Conservation (phyloP, 2,329 filamentous ascomycete genomes). For the Colletotrichum limetticola region DNA sequence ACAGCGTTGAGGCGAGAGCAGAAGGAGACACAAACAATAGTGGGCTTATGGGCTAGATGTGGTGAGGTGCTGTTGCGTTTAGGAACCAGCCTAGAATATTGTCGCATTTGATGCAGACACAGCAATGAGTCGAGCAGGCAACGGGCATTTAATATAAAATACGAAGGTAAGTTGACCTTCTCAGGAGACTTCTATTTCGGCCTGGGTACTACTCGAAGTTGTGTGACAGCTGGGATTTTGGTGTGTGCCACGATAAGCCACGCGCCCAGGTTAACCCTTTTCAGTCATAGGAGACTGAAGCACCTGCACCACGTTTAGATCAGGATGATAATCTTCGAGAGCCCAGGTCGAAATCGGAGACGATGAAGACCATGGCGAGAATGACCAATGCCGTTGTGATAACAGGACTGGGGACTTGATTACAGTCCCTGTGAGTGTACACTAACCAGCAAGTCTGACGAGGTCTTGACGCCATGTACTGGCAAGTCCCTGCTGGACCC, state of each 20-base stretch:
- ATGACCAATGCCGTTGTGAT: background rate
- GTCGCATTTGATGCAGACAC: background rate
- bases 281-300: background rate
- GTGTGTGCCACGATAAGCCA: slow-evolving; percentile 1
- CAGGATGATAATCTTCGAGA: background rate
- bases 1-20: background rate
- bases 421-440: background rate
- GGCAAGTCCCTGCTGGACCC: background rate
- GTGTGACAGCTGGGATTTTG: background rate
- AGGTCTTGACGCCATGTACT: background rate
- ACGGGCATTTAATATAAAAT: background rate
- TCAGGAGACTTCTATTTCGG: background rate
- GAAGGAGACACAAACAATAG: no score
- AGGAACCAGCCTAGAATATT: slow-evolving; percentile 6
- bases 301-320: background rate
- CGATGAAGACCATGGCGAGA: background rate
- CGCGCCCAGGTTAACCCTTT: background rate
- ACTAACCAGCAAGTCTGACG: background rate
- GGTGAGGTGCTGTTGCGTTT: background rate
- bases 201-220: background rate
- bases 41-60: background rate
- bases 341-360: background rate
- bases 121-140: background rate
- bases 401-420: background rate
- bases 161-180: background rate